Evolutionary conservation across 73 alveolate genomes (phyloP).

Genomic region (Blepharisma stoltei): DNA sequence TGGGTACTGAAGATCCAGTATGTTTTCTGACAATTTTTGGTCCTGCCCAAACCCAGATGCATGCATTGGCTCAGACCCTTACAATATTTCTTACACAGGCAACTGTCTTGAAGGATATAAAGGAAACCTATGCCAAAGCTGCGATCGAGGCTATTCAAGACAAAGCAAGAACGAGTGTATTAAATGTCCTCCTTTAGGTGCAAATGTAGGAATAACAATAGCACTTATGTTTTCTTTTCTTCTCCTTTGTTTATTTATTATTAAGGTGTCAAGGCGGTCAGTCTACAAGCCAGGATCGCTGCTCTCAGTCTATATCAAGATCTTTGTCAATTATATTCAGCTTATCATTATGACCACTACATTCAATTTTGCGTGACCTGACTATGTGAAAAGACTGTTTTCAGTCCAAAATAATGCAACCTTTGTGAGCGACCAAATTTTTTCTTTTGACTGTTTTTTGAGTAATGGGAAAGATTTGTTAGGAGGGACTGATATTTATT

Average conservation of each 20-base stretch:
- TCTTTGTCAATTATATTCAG: conserved; percentile 53
- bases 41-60: not conserved
- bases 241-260: conserved; percentile 31
- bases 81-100: conserved; percentile 30
- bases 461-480: conserved; percentile 35
- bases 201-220: conserved; percentile 34
- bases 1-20: conserved; percentile 20
- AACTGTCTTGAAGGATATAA: conserved; percentile 56
- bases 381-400: not conserved
- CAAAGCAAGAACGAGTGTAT: conserved; percentile 46
- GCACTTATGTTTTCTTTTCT: conserved; percentile 36
- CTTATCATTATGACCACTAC: conserved; percentile 47
- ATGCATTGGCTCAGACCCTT: not conserved
- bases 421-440: not conserved
- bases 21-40: not conserved
- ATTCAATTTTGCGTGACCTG: conserved; percentile 65
- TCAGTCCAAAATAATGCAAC: not conserved
- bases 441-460: conserved; percentile 50
- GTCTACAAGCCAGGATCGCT: conserved; percentile 38
- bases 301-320: conserved; percentile 57
- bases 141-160: conserved; percentile 60
- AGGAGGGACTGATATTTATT: conserved; percentile 40
- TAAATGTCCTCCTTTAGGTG: conserved; percentile 44
- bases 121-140: conserved; percentile 63
- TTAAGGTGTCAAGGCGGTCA: conserved; percentile 34